Evolutionary conservation across 768 basidiomycete genomes (phyloP), one percentile per base, ranked within the genome.

Genomic region (Termitomyces sp.): DNA sequence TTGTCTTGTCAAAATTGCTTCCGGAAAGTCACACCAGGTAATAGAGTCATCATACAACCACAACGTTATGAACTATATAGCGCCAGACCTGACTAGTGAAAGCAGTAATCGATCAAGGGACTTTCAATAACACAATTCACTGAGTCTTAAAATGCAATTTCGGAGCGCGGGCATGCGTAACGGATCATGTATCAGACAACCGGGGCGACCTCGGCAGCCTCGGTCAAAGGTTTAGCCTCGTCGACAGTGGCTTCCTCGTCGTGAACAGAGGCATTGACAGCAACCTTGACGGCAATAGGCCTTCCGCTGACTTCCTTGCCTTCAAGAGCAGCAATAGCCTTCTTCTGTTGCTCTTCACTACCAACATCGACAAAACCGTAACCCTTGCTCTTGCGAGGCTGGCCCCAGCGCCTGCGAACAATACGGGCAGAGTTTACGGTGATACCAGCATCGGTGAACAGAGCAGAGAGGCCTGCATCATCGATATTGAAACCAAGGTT

Each of bases 331-430:
- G 84, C 85, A 61, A 99, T 88, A 54, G 94, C 96, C 77, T 94
- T 93, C 71, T 87, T 72, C 78, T 99, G 96, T 73, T 94, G 86
- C 65, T 85, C 90, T 72, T 94, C 88, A 64, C 77, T 77, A 60
- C 90, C 92, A 61, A 97, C 92, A 65, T 98, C 95, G 68, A 99
- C 96, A 68, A 99, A 99, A 53, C 94, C 96, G 72, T 95, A 98
- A 56, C 96, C 96, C 75, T 96, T 96, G 81, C 90, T 92, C 73
- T 85, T 90, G 71, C 88, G 83, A 67, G 88, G 88, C 44, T 84
- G 82, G 3, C 92, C 92, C 81, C 84, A 92, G 66, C 87, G 85
- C 68, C 87, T 82, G 69, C 87, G 86, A 65, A 98, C 92, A 62
- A 99, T 90, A 63, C 91, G 91, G 60, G 95, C 94, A 64, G 88